Conservation (phyloP, 1,284 basidiomycete species). For the Thelephora terrestris region DNA sequence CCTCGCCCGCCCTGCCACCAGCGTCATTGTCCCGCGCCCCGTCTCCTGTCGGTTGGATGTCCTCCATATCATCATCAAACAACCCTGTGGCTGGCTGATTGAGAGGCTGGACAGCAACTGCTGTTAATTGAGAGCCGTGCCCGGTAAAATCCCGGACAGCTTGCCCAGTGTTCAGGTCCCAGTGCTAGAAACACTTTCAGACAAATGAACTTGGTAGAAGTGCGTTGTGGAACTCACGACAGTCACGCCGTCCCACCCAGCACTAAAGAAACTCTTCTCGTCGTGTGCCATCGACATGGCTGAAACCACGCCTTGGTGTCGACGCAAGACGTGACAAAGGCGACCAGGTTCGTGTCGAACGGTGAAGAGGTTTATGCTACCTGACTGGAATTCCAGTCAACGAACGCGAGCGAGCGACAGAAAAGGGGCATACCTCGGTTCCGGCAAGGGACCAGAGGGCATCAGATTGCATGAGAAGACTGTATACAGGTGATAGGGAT, state of each 20-base stretch:
- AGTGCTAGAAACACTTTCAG: slow-evolving; percentile 54
- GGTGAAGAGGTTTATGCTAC: slow-evolving; percentile 85
- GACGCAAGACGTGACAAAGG: slow-evolving; percentile 62
- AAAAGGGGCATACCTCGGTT: slow-evolving; percentile 52
- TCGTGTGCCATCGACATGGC: slow-evolving; percentile 71
- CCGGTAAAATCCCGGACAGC: slow-evolving; percentile 69
- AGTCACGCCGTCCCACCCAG: slow-evolving; percentile 91
- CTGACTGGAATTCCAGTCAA: slow-evolving; percentile 40
- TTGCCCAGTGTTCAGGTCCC: slow-evolving; percentile 94
- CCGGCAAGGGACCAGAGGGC: slow-evolving; percentile 86
- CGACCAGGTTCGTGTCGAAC: slow-evolving; percentile 88
- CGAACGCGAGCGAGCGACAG: slow-evolving; percentile 1
- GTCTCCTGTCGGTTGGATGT: neutral
- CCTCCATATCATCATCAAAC: neutral
- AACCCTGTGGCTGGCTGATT: slow-evolving; percentile 25
- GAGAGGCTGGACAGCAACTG: slow-evolving; percentile 71
- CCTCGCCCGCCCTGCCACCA: slow-evolving; percentile 6
- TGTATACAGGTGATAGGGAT: slow-evolving; percentile 70
- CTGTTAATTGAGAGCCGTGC: slow-evolving; percentile 82
- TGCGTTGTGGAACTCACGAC: slow-evolving; percentile 45
- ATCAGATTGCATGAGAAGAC: slow-evolving; percentile 81
- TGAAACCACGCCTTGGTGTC: slow-evolving; percentile 80
- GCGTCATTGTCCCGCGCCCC: neutral
- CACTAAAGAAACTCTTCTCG: slow-evolving; percentile 82
- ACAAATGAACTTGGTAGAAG: slow-evolving; percentile 1